Evolutionary conservation across 306 rosid genomes (phyloP).

Genomic region (Corylus americana): DNA sequence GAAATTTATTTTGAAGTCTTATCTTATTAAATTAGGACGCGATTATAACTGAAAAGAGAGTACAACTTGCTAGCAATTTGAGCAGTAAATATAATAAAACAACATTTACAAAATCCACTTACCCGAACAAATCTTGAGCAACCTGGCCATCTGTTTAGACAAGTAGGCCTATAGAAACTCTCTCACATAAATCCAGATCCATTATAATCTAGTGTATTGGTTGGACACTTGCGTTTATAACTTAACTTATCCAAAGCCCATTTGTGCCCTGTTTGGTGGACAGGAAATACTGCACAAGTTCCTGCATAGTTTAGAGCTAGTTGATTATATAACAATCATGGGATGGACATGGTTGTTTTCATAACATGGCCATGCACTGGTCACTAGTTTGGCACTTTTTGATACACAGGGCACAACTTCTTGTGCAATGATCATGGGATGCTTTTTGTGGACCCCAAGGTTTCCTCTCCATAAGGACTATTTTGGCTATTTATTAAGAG

Average conservation of each 20-base stretch:
- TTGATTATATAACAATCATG: constrained; percentile 20
- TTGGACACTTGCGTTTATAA: background rate
- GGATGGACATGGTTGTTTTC: constrained; percentile 9
- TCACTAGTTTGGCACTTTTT: constrained; percentile 26
- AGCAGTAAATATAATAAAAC: no score
- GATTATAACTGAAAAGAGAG: no score
- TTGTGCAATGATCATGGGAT: constrained; percentile 10
- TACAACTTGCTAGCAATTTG: no score
- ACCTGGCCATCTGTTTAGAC: no score
- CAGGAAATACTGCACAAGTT: constrained; percentile 18
- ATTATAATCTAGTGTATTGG: no score
- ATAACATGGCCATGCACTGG: constrained; percentile 18
- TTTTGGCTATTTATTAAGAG: constrained; percentile 1
- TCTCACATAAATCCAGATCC: no score
- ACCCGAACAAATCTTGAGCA: no score
- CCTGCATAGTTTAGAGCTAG: constrained; percentile 4
- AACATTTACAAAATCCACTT: no score
- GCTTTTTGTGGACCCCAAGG: background rate
- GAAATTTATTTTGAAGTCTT: background rate
- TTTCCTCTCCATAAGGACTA: background rate
- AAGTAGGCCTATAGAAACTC: no score
- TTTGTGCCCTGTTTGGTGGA: constrained; percentile 22
- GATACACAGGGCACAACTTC: constrained; percentile 7
- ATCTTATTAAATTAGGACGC: no score
- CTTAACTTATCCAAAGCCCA: constrained; percentile 15